These are phyloP conservation scores for Carex cristatella DNA, from an alignment of 176 grass and related monocot species.

Conservation along the genomic window DNA sequence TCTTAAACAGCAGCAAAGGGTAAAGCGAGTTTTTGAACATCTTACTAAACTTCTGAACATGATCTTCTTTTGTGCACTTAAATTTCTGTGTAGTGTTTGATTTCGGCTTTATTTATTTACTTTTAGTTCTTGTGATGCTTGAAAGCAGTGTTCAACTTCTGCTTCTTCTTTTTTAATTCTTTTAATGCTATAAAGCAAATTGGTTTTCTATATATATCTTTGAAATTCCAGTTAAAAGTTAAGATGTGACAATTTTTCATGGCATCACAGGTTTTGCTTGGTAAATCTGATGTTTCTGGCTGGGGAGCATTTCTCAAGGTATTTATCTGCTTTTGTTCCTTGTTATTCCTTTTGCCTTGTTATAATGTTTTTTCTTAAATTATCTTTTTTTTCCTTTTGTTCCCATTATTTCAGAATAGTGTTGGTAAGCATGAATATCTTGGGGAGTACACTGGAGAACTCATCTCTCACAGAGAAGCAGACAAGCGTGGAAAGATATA, in stretches of 20 bases:
- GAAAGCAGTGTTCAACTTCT: background rate
- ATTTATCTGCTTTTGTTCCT: slow-evolving; percentile 4
- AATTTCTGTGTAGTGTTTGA: slow-evolving; percentile 5
- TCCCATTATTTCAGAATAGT: slow-evolving; percentile 56
- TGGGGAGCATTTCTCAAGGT: slow-evolving; percentile 99
- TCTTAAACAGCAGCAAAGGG: slow-evolving; percentile 95
- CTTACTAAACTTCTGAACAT: background rate
- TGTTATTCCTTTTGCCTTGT: background rate
- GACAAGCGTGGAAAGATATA: slow-evolving; percentile 98
- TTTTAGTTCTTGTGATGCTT: too few species aligned
- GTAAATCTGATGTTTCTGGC: slow-evolving; percentile 86
- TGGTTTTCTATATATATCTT: slow-evolving; percentile 6
- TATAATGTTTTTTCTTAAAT: background rate
- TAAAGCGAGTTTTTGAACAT: slow-evolving; percentile 34
- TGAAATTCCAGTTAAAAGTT: background rate
- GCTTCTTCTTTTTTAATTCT: background rate
- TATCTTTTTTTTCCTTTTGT: slow-evolving; percentile 4
- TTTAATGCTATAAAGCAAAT: background rate
- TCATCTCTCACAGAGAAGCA: slow-evolving; percentile 92
- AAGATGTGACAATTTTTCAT: background rate
- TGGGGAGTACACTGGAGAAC: slow-evolving; percentile 93
- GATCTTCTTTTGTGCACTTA: slow-evolving; percentile 8
- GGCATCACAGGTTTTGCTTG: slow-evolving; percentile 72
- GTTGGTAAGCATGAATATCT: slow-evolving; percentile 96
- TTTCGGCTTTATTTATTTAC: too few species aligned